Percentiles rank a stretch among this genome's conserved stretches.
Evolutionary conservation across 169 alveolate genomes (phyloP).

Genomic region (Plasmodium gaboni): DNA sequence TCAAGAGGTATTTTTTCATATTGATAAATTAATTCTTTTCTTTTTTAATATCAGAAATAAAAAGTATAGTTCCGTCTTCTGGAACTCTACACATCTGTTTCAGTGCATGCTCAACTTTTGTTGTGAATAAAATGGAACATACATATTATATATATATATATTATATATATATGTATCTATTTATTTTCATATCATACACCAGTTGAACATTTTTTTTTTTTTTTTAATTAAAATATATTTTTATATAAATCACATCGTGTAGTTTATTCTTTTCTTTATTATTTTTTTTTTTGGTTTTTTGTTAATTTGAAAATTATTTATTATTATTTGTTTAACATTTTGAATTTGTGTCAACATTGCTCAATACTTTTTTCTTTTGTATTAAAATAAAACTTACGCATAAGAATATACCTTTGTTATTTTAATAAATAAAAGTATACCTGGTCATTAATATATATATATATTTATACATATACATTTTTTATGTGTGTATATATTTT

Average conservation of each 20-base stretch:
- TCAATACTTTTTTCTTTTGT: too few species aligned
- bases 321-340: too few species aligned
- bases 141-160: not conserved
- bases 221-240: not conserved
- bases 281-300: not conserved
- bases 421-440: too few species aligned
- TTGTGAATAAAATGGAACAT: not conserved
- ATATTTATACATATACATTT: too few species aligned
- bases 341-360: too few species aligned
- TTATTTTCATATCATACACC: not conserved
- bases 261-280: not conserved
- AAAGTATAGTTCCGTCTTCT: conserved; percentile 33
- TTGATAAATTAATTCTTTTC: conserved; percentile 48
- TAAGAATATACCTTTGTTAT: too few species aligned
- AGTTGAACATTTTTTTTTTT: not conserved
- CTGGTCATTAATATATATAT: too few species aligned
- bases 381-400: too few species aligned
- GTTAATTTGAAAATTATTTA: not conserved
- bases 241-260: not conserved
- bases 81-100: conserved; percentile 51
- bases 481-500: too few species aligned
- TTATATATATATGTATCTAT: conserved; percentile 1
- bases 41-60: conserved; percentile 38
- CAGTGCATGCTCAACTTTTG: conserved; percentile 53
- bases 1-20: conserved; percentile 4